phyloP scores from a whole-genome alignment of 768 basidiomycete genomes.

The Rhodosporidiobolus sp. region DNA sequence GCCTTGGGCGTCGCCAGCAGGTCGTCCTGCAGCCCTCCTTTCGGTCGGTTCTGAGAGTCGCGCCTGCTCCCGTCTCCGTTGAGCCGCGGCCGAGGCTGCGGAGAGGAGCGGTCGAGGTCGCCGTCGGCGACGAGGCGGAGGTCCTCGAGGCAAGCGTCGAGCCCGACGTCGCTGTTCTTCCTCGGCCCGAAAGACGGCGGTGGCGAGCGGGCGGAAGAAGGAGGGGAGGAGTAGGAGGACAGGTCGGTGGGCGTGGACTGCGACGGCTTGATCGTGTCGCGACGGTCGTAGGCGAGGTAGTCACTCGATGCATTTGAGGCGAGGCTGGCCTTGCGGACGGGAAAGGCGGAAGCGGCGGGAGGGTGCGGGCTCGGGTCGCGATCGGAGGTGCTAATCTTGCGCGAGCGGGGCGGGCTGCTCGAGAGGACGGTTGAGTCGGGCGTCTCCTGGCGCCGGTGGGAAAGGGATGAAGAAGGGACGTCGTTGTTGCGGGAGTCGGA shows the following conservation, averaged over 20 bases:
- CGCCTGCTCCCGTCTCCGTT: background rate
- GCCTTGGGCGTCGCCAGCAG: background rate
- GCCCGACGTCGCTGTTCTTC: background rate
- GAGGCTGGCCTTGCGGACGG: background rate
- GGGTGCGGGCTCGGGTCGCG: background rate
- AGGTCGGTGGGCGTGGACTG: conserved; percentile 7
- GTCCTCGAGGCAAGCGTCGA: conserved; percentile 35
- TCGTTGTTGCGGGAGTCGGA: background rate
- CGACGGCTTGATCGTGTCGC: conserved; percentile 18
- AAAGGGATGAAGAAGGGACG: background rate
- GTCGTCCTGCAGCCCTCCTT: background rate
- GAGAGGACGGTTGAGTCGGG: background rate
- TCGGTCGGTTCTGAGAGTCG: too few relatives aligned
- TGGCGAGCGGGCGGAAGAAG: background rate
- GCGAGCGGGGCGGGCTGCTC: background rate
- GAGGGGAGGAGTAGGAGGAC: background rate
- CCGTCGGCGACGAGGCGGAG: conserved; percentile 21
- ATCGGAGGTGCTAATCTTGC: background rate
- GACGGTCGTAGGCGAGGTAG: conserved; percentile 19
- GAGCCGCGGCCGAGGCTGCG: background rate
- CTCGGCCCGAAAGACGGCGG: too few relatives aligned
- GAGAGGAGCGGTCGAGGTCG: background rate
- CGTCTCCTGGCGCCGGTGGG: background rate
- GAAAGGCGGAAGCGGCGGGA: background rate
- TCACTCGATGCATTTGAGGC: background rate